Conservation (phyloP, 768 basidiomycete genomes). For the Naganishia randhawae region DNA sequence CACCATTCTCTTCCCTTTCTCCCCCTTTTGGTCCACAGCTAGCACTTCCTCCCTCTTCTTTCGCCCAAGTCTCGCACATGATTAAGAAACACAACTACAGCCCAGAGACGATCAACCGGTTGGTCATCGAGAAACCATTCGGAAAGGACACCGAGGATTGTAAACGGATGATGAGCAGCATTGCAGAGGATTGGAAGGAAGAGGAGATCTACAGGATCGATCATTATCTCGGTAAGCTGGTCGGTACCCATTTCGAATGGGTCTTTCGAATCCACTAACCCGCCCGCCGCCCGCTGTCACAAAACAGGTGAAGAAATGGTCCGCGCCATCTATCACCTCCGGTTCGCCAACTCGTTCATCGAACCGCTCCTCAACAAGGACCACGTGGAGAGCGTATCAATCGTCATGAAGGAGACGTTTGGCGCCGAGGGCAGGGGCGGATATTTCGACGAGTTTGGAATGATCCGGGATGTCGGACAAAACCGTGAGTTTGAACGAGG, state of each 20-base stretch:
- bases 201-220: slow-evolving; percentile 33
- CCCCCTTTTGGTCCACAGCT: slow-evolving; percentile 17
- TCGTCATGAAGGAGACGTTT: slow-evolving; percentile 31
- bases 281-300: neutral
- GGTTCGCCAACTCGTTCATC: slow-evolving; percentile 30
- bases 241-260: neutral
- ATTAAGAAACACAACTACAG: slow-evolving; percentile 31
- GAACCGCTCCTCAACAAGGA: slow-evolving; percentile 23
- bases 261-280: neutral
- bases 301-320: slow-evolving; percentile 20
- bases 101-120: slow-evolving; percentile 3
- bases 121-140: slow-evolving; percentile 34
- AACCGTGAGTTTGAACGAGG: slow-evolving; percentile 31
- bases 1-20: no score
- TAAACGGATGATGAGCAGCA: slow-evolving; percentile 29
- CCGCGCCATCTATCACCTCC: slow-evolving; percentile 10
- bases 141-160: slow-evolving; percentile 33
- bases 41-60: slow-evolving; percentile 32
- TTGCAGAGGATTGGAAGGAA: slow-evolving; percentile 31
- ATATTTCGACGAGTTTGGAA: slow-evolving; percentile 35
- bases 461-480: slow-evolving; percentile 32
- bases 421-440: slow-evolving; percentile 34
- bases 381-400: slow-evolving; percentile 22
- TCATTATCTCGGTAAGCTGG: slow-evolving; percentile 28
- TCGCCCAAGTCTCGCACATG: slow-evolving; percentile 26